Conservation (phyloP, 2,329 filamentous ascomycete genomes). For the Neonectria sp. region DNA sequence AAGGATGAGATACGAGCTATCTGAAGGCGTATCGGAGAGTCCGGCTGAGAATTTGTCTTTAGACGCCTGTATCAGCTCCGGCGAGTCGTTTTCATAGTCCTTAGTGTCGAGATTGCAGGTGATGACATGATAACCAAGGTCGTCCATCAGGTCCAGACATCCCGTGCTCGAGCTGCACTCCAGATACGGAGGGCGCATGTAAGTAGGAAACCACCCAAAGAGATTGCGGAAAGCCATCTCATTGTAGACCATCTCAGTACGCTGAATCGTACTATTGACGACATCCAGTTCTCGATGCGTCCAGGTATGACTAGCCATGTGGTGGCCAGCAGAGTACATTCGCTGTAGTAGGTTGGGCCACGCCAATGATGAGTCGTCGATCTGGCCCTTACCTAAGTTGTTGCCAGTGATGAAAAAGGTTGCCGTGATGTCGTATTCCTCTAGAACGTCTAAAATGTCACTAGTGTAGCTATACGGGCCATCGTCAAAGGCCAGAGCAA, state of each 20-base stretch:
- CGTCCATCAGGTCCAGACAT: constrained; percentile 53
- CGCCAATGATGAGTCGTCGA: constrained; percentile 53
- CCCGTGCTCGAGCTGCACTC: constrained; percentile 56
- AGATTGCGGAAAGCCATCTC: constrained; percentile 61
- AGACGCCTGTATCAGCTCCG: constrained; percentile 63
- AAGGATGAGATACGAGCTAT: constrained; percentile 64
- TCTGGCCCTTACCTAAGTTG: constrained; percentile 56
- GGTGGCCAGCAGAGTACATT: constrained; percentile 59
- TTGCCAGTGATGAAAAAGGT: constrained; percentile 61
- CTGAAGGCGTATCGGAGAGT: constrained; percentile 50
- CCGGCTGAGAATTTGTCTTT: constrained; percentile 54
- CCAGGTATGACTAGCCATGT: constrained; percentile 62
- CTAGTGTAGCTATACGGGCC: constrained; percentile 60
- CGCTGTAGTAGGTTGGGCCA: constrained; percentile 56
- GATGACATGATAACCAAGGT: constrained; percentile 69
- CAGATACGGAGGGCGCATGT: constrained; percentile 61
- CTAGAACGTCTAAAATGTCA: constrained; percentile 56
- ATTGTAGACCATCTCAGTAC: constrained; percentile 58
- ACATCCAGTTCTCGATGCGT: constrained; percentile 58
- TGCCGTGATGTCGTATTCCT: constrained; percentile 49
- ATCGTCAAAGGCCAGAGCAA: constrained; percentile 64
- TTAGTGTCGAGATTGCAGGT: constrained; percentile 73
- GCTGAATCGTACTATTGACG: constrained; percentile 50
- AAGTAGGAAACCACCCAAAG: constrained; percentile 57
- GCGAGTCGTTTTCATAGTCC: constrained; percentile 68